Conservation (phyloP, 176 grass and related monocot species). For the Oryza brachyantha region DNA sequence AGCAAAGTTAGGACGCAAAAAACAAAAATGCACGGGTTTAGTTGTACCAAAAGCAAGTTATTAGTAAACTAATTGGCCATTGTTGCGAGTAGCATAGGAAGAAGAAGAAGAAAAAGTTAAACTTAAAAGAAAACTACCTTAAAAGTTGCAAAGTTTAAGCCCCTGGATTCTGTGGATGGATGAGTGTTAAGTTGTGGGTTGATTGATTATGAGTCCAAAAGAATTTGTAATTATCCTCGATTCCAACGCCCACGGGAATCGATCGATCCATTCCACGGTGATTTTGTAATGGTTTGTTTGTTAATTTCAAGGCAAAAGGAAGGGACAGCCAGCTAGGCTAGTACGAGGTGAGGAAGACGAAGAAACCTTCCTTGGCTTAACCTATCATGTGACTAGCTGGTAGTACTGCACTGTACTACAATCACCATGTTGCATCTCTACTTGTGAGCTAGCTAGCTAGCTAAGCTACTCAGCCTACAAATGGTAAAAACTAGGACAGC, state of each 20-base stretch:
- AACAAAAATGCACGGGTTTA: not conserved
- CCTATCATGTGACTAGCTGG: not conserved
- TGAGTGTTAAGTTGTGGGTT: no score
- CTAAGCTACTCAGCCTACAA: conserved; percentile 26
- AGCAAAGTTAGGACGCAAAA: conserved; percentile 1
- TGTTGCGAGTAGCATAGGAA: not conserved
- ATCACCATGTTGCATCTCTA: conserved; percentile 18
- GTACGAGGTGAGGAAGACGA: conserved; percentile 42
- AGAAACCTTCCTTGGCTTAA: not conserved
- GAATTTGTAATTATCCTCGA: conserved; percentile 8
- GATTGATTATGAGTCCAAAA: no score
- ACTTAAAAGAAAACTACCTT: conserved; percentile 25
- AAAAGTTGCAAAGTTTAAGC: conserved; percentile 40
- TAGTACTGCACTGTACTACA: not conserved
- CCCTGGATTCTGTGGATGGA: conserved; percentile 26
- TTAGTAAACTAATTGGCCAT: not conserved
- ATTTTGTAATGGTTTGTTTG: not conserved
- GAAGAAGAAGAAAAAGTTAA: not conserved
- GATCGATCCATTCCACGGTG: not conserved
- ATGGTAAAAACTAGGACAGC: conserved; percentile 35
- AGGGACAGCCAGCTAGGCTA: not conserved
- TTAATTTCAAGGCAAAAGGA: conserved; percentile 32
- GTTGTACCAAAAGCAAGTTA: conserved; percentile 22
- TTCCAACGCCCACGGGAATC: conserved; percentile 9
- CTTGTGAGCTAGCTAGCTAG: not conserved